Evolutionary conservation across 169 alveolate genomes (phyloP).

Genomic region (Cryptosporidium parvum): DNA sequence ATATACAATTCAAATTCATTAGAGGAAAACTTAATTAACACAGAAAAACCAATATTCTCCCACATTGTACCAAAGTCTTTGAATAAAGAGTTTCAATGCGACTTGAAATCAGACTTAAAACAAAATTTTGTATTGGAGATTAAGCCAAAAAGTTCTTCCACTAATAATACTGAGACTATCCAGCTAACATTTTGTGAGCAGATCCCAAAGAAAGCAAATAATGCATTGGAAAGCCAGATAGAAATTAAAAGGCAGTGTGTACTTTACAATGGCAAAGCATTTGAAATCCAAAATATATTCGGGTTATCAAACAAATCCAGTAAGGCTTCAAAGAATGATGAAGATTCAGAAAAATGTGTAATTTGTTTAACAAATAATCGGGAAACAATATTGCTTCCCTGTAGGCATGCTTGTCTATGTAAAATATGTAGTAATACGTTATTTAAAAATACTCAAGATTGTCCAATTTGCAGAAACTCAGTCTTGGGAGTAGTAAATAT

Average conservation of each 20-base stretch:
- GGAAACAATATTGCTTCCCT: conserved; percentile 57
- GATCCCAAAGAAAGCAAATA: neutral
- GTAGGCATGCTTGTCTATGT: conserved; percentile 72
- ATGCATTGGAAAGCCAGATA: neutral
- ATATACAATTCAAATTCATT: conserved; percentile 29
- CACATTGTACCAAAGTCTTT: conserved; percentile 6
- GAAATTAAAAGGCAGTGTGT: conserved; percentile 60
- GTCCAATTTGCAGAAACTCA: conserved; percentile 55
- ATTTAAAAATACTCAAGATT: conserved; percentile 19
- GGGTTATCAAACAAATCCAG: conserved; percentile 26
- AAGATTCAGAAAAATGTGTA: conserved; percentile 56
- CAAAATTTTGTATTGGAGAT: conserved; percentile 31
- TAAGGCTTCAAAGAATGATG: neutral
- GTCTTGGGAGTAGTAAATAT: conserved; percentile 49
- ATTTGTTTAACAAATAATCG: conserved; percentile 43
- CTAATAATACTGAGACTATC: conserved; percentile 1
- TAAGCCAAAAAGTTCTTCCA: neutral
- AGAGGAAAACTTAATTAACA: conserved; percentile 24
- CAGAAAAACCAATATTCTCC: conserved; percentile 8
- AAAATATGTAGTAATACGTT: conserved; percentile 30
- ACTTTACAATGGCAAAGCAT: conserved; percentile 57
- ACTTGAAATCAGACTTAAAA: neutral
- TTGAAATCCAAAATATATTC: conserved; percentile 46
- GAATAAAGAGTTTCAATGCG: neutral
- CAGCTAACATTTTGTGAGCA: conserved; percentile 58